Conservation (phyloP, 306 rosid species). For the Oxytropis ochrocephala region DNA sequence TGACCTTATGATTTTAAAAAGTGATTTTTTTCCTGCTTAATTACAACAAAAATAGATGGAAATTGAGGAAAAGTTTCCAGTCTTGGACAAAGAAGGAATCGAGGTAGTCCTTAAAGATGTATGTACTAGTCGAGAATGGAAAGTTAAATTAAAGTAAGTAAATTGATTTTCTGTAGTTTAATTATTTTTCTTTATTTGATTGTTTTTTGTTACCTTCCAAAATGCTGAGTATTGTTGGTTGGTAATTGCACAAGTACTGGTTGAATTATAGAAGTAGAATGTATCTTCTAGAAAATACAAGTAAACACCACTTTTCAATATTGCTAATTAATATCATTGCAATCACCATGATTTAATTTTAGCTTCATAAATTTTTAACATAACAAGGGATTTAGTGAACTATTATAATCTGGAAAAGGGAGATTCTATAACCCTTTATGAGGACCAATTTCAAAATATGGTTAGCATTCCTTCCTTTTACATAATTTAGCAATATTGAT, state of each 20-base stretch:
- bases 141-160: constrained; percentile 49
- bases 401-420: constrained; percentile 57
- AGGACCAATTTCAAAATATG: constrained; percentile 43
- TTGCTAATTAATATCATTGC: not conserved
- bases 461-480: constrained; percentile 41
- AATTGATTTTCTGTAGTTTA: not conserved
- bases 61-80: constrained; percentile 55
- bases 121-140: constrained; percentile 35
- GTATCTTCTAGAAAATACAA: constrained; percentile 60
- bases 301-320: constrained; percentile 18
- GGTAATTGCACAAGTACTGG: constrained; percentile 47
- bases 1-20: not conserved
- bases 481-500: not conserved
- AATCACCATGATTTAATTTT: not conserved
- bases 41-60: constrained; percentile 35
- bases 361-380: not conserved
- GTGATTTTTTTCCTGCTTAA: not conserved
- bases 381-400: constrained; percentile 44
- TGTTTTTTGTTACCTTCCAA: not conserved
- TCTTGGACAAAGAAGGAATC: constrained; percentile 44
- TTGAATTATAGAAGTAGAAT: constrained; percentile 52
- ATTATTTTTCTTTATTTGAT: not conserved
- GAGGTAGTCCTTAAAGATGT: constrained; percentile 39
- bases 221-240: not conserved
- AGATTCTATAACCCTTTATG: constrained; percentile 46